A percentile compares a stretch with the other conserved stretches of the same genome.
Conservation (phyloP, 2,329 filamentous ascomycete genomes). For the Claviceps africana region DNA sequence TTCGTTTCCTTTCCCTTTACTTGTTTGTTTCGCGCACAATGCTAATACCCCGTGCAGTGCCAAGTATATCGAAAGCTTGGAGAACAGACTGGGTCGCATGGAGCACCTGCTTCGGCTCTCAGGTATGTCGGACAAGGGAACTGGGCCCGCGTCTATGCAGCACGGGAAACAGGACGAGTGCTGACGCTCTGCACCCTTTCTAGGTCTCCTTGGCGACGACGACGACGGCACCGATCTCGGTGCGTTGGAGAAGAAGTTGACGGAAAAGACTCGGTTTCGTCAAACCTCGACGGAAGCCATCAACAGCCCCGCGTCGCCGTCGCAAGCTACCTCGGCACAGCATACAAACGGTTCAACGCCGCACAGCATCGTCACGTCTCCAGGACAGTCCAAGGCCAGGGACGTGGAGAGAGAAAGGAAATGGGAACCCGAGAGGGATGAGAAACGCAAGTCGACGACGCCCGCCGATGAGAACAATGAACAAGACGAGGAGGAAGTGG, state of each 20-base stretch:
- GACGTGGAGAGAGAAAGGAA: slow-evolving; percentile 24
- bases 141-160: background rate
- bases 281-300: slow-evolving; percentile 31
- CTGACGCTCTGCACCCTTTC: slow-evolving; percentile 1
- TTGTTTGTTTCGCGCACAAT: background rate
- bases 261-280: slow-evolving; percentile 35
- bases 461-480: slow-evolving; percentile 29
- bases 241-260: slow-evolving; percentile 65
- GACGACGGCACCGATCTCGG: slow-evolving; percentile 80
- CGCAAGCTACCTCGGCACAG: slow-evolving; percentile 28
- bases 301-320: slow-evolving; percentile 34
- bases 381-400: slow-evolving; percentile 22
- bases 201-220: slow-evolving; percentile 68
- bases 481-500: slow-evolving; percentile 52
- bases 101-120: slow-evolving; percentile 79
- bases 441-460: slow-evolving; percentile 23
- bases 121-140: slow-evolving; percentile 26
- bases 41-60: slow-evolving; percentile 39
- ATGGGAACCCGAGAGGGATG: slow-evolving; percentile 21
- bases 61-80: slow-evolving; percentile 93
- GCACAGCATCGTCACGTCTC: slow-evolving; percentile 41
- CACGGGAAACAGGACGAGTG: background rate
- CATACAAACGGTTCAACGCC: slow-evolving; percentile 33
- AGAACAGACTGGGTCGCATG: slow-evolving; percentile 92
- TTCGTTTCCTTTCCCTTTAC: background rate